Conservation (phyloP, 495 filamentous ascomycete genomes). For the Schizothecium vesticola region DNA sequence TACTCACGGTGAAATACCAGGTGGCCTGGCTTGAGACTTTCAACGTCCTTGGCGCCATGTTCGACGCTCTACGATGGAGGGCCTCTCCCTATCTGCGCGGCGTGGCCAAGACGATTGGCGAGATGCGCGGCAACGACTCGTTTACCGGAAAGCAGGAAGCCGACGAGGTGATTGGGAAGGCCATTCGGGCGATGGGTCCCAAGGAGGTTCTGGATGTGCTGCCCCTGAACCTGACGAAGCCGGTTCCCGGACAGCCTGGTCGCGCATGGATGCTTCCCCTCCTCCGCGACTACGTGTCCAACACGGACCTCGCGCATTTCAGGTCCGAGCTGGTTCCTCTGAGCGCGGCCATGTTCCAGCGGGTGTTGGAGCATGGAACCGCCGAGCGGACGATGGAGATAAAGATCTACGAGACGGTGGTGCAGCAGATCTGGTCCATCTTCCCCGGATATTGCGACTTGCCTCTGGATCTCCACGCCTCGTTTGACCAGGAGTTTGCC, state of each 20-base stretch:
- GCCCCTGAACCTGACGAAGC: constrained; percentile 76
- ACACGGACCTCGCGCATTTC: constrained; percentile 83
- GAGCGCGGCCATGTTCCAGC: constrained; percentile 85
- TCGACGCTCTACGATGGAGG: constrained; percentile 80
- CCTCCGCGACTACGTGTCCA: constrained; percentile 75
- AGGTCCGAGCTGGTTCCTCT: constrained; percentile 77
- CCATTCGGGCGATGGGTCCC: constrained; percentile 83
- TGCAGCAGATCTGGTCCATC: constrained; percentile 91
- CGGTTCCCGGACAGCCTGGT: constrained; percentile 69
- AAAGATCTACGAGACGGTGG: constrained; percentile 95
- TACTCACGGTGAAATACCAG: constrained; percentile 87
- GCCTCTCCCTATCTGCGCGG: constrained; percentile 68
- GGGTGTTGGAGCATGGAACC: constrained; percentile 69
- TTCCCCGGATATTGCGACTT: constrained; percentile 95
- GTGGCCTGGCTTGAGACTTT: constrained; percentile 94
- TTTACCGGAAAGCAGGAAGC: constrained; percentile 95
- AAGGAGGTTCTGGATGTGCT: constrained; percentile 71
- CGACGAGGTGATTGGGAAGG: constrained; percentile 79
- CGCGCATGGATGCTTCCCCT: constrained; percentile 93
- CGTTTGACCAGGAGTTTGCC: constrained; percentile 85
- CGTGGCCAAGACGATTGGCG: constrained; percentile 72
- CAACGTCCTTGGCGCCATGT: constrained; percentile 79
- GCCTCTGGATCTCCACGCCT: constrained; percentile 68
- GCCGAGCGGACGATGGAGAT: constrained; percentile 85
- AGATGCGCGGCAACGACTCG: constrained; percentile 79